Evolutionary conservation across 2,329 filamentous ascomycete species (phyloP).

Genomic region (Aspergillus fumigatus): DNA sequence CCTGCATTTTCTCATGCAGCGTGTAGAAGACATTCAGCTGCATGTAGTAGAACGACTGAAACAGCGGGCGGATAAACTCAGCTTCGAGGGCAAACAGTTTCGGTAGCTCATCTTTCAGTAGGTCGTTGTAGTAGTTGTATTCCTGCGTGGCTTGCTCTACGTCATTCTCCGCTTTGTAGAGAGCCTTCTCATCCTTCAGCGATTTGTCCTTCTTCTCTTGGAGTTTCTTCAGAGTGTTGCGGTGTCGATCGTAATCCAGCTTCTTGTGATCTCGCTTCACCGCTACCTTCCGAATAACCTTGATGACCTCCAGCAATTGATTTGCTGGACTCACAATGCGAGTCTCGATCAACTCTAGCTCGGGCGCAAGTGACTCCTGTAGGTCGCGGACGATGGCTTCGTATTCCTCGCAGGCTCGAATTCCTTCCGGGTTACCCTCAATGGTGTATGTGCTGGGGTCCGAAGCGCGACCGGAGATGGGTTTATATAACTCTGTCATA

Average conservation of each 20-base stretch:
- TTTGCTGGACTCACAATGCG: slow-evolving; percentile 88
- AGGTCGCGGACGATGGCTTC: slow-evolving; percentile 85
- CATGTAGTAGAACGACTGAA: slow-evolving; percentile 99
- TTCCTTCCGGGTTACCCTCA: slow-evolving; percentile 88
- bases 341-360: slow-evolving; percentile 95
- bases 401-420: slow-evolving; percentile 94
- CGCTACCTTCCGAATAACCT: slow-evolving; percentile 83
- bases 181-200: slow-evolving; percentile 92
- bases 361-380: slow-evolving; percentile 80
- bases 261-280: slow-evolving; percentile 95
- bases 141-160: slow-evolving; percentile 89
- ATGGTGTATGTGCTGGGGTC: slow-evolving; percentile 79
- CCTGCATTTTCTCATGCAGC: slow-evolving; percentile 95
- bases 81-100: slow-evolving; percentile 84
- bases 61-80: slow-evolving; percentile 93
- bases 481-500: slow-evolving; percentile 95
- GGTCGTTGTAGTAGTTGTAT: slow-evolving; percentile 96
- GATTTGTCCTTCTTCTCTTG: slow-evolving; percentile 97
- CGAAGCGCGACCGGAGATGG: slow-evolving; percentile 91
- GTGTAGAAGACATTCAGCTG: slow-evolving; percentile 99
- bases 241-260: slow-evolving; percentile 89
- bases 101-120: slow-evolving; percentile 92
- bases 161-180: slow-evolving; percentile 93
- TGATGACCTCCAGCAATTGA: slow-evolving; percentile 91
- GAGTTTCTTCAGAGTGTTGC: slow-evolving; percentile 79